A percentile compares a stretch with the other conserved stretches of the same genome.
phyloP scores from a whole-genome alignment of 495 filamentous ascomycete species.

The Penicillium tannophilum region DNA sequence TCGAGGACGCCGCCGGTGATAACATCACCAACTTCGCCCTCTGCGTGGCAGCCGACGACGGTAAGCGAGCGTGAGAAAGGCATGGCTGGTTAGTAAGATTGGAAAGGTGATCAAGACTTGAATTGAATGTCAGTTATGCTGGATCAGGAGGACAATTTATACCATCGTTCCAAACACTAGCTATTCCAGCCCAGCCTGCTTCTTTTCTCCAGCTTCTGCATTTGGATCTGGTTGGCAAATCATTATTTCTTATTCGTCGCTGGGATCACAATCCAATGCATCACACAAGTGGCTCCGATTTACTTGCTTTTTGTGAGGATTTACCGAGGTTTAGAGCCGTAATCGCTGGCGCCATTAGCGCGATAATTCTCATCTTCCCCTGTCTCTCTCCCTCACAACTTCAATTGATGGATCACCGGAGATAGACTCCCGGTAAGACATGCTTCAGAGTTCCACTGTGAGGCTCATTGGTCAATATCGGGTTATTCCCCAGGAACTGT shows the following conservation, averaged over 20 bases:
- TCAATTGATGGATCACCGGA: background rate
- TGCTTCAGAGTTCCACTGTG: background rate
- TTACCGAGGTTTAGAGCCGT: background rate
- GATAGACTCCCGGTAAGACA: background rate
- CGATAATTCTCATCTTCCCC: background rate
- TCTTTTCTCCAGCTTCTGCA: background rate
- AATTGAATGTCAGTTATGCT: background rate
- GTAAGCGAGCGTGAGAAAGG: slow-evolving; percentile 30
- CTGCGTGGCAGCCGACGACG: slow-evolving; percentile 34
- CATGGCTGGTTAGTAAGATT: slow-evolving; percentile 11
- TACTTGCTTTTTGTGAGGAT: background rate
- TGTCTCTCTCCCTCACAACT: background rate
- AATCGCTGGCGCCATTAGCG: background rate
- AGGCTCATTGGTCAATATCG: background rate
- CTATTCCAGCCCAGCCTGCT: background rate
- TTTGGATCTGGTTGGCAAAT: background rate
- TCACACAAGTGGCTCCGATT: background rate
- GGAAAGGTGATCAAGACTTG: background rate
- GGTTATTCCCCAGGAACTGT: background rate
- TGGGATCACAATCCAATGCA: background rate
- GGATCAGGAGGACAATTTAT: background rate
- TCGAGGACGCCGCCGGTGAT: slow-evolving; percentile 38
- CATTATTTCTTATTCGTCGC: background rate
- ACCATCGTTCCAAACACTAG: background rate
- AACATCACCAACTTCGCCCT: slow-evolving; percentile 38